Conservation (phyloP, 805 yeast genomes). For the Sugiyamaella floridensis region DNA sequence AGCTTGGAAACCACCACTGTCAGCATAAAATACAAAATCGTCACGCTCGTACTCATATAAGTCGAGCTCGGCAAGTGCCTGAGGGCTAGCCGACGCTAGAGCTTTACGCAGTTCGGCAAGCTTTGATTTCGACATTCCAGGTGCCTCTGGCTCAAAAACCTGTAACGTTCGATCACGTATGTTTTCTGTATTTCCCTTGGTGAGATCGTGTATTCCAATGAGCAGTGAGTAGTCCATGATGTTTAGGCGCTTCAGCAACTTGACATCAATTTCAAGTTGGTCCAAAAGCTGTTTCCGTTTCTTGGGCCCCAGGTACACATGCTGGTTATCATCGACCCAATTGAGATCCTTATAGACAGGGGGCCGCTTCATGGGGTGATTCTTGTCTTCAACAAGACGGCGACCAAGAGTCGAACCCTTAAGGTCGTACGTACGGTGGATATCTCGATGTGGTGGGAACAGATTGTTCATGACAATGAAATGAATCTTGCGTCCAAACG, state of each 20-base stretch:
- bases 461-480: conserved; percentile 95
- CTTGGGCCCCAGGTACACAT: conserved; percentile 67
- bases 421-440: conserved; percentile 79
- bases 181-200: conserved; percentile 44
- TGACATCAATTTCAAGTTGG: conserved; percentile 73
- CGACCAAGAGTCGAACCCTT: conserved; percentile 90
- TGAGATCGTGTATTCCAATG: conserved; percentile 78
- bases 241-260: conserved; percentile 61
- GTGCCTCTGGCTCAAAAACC: conserved; percentile 31
- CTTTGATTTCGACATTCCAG: conserved; percentile 18
- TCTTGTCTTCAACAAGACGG: conserved; percentile 28
- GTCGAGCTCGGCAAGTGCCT: conserved; percentile 28
- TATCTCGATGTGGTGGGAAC: conserved; percentile 87
- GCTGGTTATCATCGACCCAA: conserved; percentile 64
- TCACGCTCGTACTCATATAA: conserved; percentile 14
- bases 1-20: conserved; percentile 79
- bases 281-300: conserved; percentile 52
- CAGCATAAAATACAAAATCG: conserved; percentile 57
- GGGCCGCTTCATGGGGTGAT: conserved; percentile 20
- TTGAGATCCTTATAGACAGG: conserved; percentile 78
- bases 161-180: conserved; percentile 31
- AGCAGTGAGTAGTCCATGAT: conserved; percentile 94
- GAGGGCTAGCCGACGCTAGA: conserved; percentile 30
- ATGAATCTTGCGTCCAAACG: conserved; percentile 74
- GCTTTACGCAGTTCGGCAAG: conserved; percentile 30